Conservation (phyloP, 768 basidiomycete species). For the Coprinopsis sp. region DNA sequence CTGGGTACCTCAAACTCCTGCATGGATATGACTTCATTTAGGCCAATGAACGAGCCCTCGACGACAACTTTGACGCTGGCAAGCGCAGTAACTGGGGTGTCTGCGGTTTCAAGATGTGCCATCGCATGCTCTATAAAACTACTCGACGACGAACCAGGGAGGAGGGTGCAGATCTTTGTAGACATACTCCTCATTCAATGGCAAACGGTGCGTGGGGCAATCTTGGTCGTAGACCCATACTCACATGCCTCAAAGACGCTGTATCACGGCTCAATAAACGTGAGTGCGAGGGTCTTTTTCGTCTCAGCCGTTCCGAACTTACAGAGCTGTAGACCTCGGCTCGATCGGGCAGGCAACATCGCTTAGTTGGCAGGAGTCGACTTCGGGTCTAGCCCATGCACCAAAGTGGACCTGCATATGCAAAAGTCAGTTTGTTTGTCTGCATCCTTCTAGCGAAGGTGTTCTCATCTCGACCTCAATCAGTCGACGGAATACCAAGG, state of each 20-base stretch:
- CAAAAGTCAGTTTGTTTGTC: conserved; percentile 41
- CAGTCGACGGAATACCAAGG: conserved; percentile 48
- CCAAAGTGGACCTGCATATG: conserved; percentile 55
- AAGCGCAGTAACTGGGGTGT: no score
- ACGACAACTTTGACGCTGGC: no score
- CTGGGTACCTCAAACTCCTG: no score
- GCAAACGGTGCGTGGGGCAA: conserved; percentile 10
- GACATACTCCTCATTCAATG: no score
- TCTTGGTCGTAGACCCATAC: conserved; percentile 12
- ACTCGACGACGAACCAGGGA: no score
- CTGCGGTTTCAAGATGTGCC: no score
- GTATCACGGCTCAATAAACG: conserved; percentile 34
- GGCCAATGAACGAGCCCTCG: no score
- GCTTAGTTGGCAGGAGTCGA: conserved; percentile 53
- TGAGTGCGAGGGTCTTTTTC: conserved; percentile 10
- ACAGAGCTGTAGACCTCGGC: conserved; percentile 46
- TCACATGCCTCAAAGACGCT: conserved; percentile 5
- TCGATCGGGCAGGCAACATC: conserved; percentile 33
- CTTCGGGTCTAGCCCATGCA: conserved; percentile 38
- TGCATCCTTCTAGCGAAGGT: conserved; percentile 3
- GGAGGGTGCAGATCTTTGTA: no score
- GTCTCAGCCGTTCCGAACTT: conserved; percentile 2
- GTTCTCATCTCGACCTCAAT: conserved; percentile 12
- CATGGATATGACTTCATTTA: no score
- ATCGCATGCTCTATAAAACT: no score